Evolutionary conservation across 2,329 filamentous ascomycete species (phyloP), one percentile per base, ranked within the genome.

Genomic region (Ophiostoma piceae): DNA sequence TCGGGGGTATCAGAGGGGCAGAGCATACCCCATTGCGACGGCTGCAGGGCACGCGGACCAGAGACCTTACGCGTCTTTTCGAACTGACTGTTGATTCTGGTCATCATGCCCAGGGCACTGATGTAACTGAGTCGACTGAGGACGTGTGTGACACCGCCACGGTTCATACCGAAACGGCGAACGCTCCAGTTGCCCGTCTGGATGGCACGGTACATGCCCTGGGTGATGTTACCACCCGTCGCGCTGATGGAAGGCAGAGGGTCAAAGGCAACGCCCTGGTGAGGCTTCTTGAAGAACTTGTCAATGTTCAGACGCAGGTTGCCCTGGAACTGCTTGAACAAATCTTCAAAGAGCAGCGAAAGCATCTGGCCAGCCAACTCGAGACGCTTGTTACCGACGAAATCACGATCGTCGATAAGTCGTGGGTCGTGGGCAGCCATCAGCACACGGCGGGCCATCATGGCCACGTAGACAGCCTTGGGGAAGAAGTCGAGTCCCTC

Each of bases 61-160:
- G 90, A 94, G 72, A 99, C 94, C 80, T 99, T 99, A 75, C 95
- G 84, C 1, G 95, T 98, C 84, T 99, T 99, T 78, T 99, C 95
- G 76, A 99, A 99, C 81, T 99, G 95, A 85, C 92, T 96, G 79
- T 91, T 95, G 76, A 99, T 98, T 79, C 95, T 87, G 16, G 95
- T 99, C 95, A 99, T 99, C 96, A 99, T 99, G 73, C 96, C 96
- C 37, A 99, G 86, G 37, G 95, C 95, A 73, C 91, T 92, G 78
- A 99, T 97, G 77, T 98, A 99, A 79, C 94, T 98, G 69, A 99
- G 84, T 73, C 95, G 88, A 80, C 94, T 98, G 67, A 99, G 84
- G 57, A 99, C 93, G 79, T 99, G 95, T 0, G 96, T 98, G 29
- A 99, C 93, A 77, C 95, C 95, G 29, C 95, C 94, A 77, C 94